Evolutionary conservation across 2,329 filamentous ascomycete genomes (phyloP).

Genomic region (Talaromyces islandicus): DNA sequence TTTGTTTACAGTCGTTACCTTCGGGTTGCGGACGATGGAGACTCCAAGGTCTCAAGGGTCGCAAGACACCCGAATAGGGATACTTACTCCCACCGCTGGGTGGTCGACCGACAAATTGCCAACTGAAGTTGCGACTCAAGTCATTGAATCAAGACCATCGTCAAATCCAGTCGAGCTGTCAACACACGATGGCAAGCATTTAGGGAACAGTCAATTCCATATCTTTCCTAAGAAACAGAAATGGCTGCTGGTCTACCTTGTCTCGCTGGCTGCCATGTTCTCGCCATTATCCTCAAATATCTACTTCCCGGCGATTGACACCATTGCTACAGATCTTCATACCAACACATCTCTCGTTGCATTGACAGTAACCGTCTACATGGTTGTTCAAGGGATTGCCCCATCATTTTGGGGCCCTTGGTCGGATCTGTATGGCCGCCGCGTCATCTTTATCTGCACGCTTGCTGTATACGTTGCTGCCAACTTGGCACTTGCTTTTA

Average conservation of each 20-base stretch:
- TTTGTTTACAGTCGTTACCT: background rate
- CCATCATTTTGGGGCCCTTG: constrained; percentile 26
- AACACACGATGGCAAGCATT: background rate
- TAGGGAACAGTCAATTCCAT: background rate
- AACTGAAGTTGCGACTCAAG: background rate
- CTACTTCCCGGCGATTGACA: constrained; percentile 22
- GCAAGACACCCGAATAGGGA: background rate
- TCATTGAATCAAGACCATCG: background rate
- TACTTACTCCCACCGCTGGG: background rate
- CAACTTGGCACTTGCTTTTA: constrained; percentile 27
- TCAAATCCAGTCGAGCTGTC: background rate
- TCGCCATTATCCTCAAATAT: constrained; percentile 39
- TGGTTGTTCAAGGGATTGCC: constrained; percentile 23
- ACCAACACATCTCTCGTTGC: constrained; percentile 19
- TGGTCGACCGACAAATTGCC: background rate
- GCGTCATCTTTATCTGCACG: constrained; percentile 22
- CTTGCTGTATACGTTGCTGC: constrained; percentile 24
- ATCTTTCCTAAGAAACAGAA: constrained; percentile 21
- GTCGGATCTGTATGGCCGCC: constrained; percentile 25
- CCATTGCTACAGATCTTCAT: constrained; percentile 16
- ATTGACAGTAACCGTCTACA: constrained; percentile 25
- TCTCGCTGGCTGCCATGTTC: constrained; percentile 36
- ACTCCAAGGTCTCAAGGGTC: background rate
- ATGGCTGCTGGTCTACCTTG: constrained; percentile 33
- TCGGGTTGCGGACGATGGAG: background rate